Evolutionary conservation across 1,284 basidiomycete genomes (phyloP).

Genomic region (Mycena citricolor): DNA sequence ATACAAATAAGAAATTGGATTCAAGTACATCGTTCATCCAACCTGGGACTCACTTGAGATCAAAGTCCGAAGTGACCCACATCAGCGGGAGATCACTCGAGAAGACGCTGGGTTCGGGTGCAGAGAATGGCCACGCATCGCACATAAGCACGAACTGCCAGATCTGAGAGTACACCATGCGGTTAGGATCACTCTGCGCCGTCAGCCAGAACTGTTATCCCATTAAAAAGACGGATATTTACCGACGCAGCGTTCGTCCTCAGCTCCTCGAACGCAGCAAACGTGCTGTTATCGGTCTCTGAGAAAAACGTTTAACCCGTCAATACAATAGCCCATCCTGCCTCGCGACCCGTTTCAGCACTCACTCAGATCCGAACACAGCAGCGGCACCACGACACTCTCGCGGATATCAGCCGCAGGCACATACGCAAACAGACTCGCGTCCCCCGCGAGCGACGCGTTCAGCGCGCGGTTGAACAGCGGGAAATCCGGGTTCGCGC

Average conservation of each 20-base stretch:
- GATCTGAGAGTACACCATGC: conserved; percentile 10
- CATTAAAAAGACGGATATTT: neutral
- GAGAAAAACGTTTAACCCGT: neutral
- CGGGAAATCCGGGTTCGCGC: conserved; percentile 17
- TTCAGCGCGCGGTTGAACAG: conserved; percentile 14
- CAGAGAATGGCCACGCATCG: conserved; percentile 9
- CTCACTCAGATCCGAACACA: conserved; percentile 18
- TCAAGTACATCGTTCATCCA: too few species aligned
- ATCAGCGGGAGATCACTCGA: conserved; percentile 1
- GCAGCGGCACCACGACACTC: conserved; percentile 6
- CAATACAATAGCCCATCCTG: neutral
- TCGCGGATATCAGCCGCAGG: conserved; percentile 10
- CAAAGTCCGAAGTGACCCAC: conserved; percentile 15
- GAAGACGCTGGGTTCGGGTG: conserved; percentile 2
- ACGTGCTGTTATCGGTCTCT: conserved; percentile 7
- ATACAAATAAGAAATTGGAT: too few species aligned
- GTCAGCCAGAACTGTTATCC: too few species aligned
- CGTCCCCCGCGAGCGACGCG: conserved; percentile 13
- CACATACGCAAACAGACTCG: conserved; percentile 12
- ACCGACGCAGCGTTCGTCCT: conserved; percentile 4
- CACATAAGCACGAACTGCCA: conserved; percentile 10
- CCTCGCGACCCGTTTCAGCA: too few species aligned
- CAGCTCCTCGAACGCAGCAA: conserved; percentile 4
- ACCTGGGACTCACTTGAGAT: conserved; percentile 9
- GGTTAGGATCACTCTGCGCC: conserved; percentile 7